Base-by-base conservation (phyloP, 1,284 basidiomycete species). In the Leccinum colubrinum region DNA sequence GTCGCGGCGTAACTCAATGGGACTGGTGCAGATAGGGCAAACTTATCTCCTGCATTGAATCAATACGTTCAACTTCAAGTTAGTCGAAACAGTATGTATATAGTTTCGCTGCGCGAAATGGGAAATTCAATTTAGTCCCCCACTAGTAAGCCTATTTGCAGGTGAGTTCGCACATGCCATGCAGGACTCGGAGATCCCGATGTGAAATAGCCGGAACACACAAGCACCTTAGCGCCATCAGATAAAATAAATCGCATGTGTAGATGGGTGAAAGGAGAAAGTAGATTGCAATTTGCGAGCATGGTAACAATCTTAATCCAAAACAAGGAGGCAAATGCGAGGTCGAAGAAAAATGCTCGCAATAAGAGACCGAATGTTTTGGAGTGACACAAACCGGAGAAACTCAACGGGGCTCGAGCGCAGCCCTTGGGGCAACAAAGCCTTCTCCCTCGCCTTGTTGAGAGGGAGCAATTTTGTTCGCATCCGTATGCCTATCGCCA, bases 341-440 rank as follows among this genome's bases (percentile, higher is more conserved):
- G 37, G 37, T 39, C 37, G 14, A 39, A 15, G 37, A 15, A 39
- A 33, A 39, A 39, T 41, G 39, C 8, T 41, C 15, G 15, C 39
- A 41, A 41, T 15, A 41, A 41, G 39, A 41, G 15, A 41, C 7
- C 15, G 39, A 39, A 8, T n/a, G 15, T n/a, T 41, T 41, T 8
- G 15, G 27, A 27, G 7, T 41, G 39, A 39, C 37, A 39, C 37
- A 39, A 39, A 7, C 37, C 4, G 14, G 39, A 41, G 39, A n/a
- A 41, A 41, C 39, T 41, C 88, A 56, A 95, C 85, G 35, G 62
- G 85, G 86, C 63, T 91, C 90, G 25, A 83, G 62, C 12, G 69
- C 65, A 22, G 3, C 37, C 55, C 66, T 64, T 9, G 67, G 61
- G 12, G 33, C 54, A 37, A 72, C 71, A 64, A 70, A 74, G 52